Evolutionary conservation across 2,329 filamentous ascomycete genomes (phyloP), one percentile per base, ranked within the genome.

Genomic region (Aspergillus costaricaensis): DNA sequence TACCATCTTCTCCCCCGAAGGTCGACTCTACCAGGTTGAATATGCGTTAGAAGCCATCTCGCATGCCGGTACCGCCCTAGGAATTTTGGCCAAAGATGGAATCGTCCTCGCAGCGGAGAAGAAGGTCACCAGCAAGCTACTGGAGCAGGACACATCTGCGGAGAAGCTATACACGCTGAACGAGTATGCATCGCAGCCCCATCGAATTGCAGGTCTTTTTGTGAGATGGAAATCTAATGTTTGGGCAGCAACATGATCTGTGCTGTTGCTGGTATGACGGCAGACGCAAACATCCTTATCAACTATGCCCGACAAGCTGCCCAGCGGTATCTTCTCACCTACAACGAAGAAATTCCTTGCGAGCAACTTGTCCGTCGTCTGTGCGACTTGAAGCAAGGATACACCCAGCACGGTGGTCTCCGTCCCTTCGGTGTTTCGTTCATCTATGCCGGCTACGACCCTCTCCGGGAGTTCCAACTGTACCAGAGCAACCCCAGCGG

Each of bases 111-210:
- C 96, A 59, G 95, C 96, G 48, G 95, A 99, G 86, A 88, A 95
- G 77, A 99, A 99, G 83, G 95, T 99, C 72, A 99, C 95, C 63
- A 98, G 95, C 81, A 99, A 99, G 87, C 85, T 99, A 76, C 82
- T 99, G 75, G 95, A 99, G 85, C 96, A 99, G 83, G 95, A 99
- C 81, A 99, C 96, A 66, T 98, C 95, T 58, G 96, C 95, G 54
- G 95, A 99, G 88, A 99, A 99, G 88, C 91, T 99, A 70, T 99
- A 99, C 81, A 97, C 96, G 73, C 83, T 99, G 72, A 99, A 99
- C 72, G 95, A 99, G 94, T 97, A 83, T 65, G 90, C 73, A 32
- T n/a, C n/a, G 21, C 55, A 39, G 30, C n/a, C 19, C 39, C 21
- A 47, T 23, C 43, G n/a, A 9, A 39, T 41, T 19, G 5, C 7